phyloP scores from a whole-genome alignment of 179 eudicot species.

The Amaranthus tricolor region DNA sequence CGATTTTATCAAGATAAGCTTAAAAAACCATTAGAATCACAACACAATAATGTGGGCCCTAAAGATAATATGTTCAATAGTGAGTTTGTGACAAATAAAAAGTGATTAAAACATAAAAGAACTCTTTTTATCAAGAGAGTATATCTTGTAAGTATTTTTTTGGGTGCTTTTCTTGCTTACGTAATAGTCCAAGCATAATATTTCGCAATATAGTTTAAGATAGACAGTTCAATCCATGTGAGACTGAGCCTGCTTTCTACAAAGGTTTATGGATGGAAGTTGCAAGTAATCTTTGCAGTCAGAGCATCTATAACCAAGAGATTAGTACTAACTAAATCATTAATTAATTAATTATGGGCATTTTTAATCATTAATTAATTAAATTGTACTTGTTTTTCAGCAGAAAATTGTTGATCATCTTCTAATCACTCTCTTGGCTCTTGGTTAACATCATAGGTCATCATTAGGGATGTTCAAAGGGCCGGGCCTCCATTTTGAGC shows the following conservation, averaged over 20 bases:
- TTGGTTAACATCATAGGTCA: slow-evolving; percentile 12
- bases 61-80: not conserved
- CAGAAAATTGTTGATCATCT: not conserved
- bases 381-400: not conserved
- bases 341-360: not conserved
- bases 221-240: slow-evolving; percentile 13
- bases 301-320: not conserved
- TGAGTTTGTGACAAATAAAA: not conserved
- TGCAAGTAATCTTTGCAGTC: not conserved
- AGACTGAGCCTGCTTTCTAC: not conserved
- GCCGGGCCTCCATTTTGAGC: too few species aligned
- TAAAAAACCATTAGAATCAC: too few species aligned
- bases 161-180: slow-evolving; percentile 13
- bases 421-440: slow-evolving; percentile 6
- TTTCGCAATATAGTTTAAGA: not conserved
- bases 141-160: slow-evolving; percentile 6
- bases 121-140: slow-evolving; percentile 9
- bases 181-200: not conserved
- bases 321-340: not conserved
- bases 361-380: not conserved
- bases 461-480: not conserved
- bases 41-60: not conserved
- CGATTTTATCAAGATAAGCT: too few species aligned
- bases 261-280: slow-evolving; percentile 1
- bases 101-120: not conserved